Conservation (phyloP, 164 flowering plant genomes). For the Stephania japonica region DNA sequence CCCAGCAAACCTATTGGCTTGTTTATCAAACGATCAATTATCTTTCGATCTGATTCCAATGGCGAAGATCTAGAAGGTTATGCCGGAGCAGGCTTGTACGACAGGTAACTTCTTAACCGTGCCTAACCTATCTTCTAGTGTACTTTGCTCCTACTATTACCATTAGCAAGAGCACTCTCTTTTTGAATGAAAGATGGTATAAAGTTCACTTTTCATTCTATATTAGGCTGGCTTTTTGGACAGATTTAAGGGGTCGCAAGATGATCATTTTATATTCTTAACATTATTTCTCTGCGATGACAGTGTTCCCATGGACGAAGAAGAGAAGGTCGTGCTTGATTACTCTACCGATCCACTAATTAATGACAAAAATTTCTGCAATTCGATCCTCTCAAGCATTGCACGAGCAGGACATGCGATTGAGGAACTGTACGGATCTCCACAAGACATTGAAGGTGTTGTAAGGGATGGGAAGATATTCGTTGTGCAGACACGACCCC, state of each 20-base stretch:
- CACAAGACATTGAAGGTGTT: slow-evolving; percentile 98
- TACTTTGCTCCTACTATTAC: neutral
- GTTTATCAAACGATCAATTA: slow-evolving; percentile 76
- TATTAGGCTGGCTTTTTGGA: neutral
- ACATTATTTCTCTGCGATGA: neutral
- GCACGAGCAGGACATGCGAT: slow-evolving; percentile 76
- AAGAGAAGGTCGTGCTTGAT: slow-evolving; percentile 76
- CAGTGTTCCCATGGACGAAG: slow-evolving; percentile 97
- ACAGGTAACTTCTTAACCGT: slow-evolving; percentile 48
- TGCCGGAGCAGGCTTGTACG: slow-evolving; percentile 99
- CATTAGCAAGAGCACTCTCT: neutral
- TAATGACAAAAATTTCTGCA: slow-evolving; percentile 46
- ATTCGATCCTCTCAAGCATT: slow-evolving; percentile 66
- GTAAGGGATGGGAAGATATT: slow-evolving; percentile 77
- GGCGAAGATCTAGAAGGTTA: slow-evolving; percentile 99
- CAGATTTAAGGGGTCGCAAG: neutral
- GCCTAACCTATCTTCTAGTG: neutral
- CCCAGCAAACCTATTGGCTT: slow-evolving; percentile 97
- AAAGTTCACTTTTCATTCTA: neutral
- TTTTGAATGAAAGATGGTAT: neutral
- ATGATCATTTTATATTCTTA: neutral
- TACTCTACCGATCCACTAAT: slow-evolving; percentile 73
- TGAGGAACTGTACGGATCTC: slow-evolving; percentile 78
- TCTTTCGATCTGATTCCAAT: slow-evolving; percentile 94
- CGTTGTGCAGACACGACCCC: slow-evolving; percentile 96